These are phyloP conservation scores for Metschnikowia proteae DNA, from an alignment of 805 yeast genomes.

Conservation along the genomic window DNA sequence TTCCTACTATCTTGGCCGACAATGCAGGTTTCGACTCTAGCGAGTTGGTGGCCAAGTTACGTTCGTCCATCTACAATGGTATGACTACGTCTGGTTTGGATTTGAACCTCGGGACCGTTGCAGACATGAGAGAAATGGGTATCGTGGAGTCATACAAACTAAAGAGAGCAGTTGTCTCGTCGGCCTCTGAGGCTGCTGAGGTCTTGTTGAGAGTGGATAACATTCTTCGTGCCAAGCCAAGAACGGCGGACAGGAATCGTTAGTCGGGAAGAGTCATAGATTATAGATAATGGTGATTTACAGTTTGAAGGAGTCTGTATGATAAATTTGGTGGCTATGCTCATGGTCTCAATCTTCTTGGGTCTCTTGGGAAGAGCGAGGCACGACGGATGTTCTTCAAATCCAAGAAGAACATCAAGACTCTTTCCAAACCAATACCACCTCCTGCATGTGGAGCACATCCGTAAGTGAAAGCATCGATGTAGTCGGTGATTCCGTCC, in stretches of 20 bases:
- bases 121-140: constrained; percentile 92
- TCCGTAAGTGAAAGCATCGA: constrained; percentile 89
- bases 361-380: constrained; percentile 99
- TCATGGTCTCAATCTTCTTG: constrained; percentile 85
- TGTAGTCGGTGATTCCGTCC: constrained; percentile 86
- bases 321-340: neutral
- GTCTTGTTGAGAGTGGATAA: constrained; percentile 93
- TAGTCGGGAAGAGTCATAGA: constrained; percentile 15
- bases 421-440: constrained; percentile 99
- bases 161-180: constrained; percentile 87
- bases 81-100: constrained; percentile 89
- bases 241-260: constrained; percentile 85
- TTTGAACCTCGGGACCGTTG: constrained; percentile 75
- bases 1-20: constrained; percentile 94
- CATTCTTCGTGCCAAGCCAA: constrained; percentile 93
- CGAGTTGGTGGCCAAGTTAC: constrained; percentile 83
- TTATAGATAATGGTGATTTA: constrained; percentile 1
- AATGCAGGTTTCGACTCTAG: constrained; percentile 96
- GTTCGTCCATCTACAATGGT: constrained; percentile 90
- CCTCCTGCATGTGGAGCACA: constrained; percentile 99
- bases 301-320: neutral
- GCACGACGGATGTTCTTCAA: constrained; percentile 97
- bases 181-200: constrained; percentile 98
- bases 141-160: constrained; percentile 89
- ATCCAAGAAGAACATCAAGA: constrained; percentile 95